Conservation (phyloP, 129 eudicot species). For the Centrapalus pauciflorus region DNA sequence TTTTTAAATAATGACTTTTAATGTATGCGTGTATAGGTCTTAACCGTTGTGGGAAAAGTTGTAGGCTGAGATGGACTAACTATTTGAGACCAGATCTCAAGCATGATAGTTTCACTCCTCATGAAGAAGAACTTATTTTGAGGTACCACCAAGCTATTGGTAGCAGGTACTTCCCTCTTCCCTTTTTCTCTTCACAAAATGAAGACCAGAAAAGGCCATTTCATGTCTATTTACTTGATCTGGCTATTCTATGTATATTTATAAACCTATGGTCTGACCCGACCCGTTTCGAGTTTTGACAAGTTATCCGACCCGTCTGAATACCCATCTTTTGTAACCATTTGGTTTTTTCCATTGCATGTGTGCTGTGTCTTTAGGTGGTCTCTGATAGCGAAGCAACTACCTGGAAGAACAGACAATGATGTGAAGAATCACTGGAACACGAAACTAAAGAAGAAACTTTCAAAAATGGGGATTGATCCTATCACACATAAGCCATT, state of each 20-base stretch:
- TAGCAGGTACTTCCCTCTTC: constrained; percentile 51
- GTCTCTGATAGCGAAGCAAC: constrained; percentile 76
- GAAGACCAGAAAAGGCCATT: too few relatives aligned
- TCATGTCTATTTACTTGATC: too few relatives aligned
- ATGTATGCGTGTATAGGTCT: constrained; percentile 45
- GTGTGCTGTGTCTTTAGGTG: constrained; percentile 46
- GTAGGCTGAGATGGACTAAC: constrained; percentile 93
- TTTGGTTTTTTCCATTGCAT: too few relatives aligned
- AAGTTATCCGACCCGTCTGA: too few relatives aligned
- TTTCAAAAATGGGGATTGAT: constrained; percentile 82
- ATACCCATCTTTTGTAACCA: too few relatives aligned
- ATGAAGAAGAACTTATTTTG: constrained; percentile 81
- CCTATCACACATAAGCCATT: constrained; percentile 88
- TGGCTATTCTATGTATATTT: too few relatives aligned
- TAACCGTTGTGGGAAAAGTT: constrained; percentile 93
- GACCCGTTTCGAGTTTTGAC: too few relatives aligned
- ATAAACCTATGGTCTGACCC: too few relatives aligned
- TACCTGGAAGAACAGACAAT: constrained; percentile 95
- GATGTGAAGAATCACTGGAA: constrained; percentile 99
- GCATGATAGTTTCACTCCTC: constrained; percentile 74
- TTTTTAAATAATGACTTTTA: neutral
- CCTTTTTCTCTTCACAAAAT: neutral
- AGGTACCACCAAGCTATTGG: constrained; percentile 74
- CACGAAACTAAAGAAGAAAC: constrained; percentile 91
- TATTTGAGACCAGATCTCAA: constrained; percentile 96